Conservation (phyloP, 345 rosid species). For the Lenwebbia sp. region DNA sequence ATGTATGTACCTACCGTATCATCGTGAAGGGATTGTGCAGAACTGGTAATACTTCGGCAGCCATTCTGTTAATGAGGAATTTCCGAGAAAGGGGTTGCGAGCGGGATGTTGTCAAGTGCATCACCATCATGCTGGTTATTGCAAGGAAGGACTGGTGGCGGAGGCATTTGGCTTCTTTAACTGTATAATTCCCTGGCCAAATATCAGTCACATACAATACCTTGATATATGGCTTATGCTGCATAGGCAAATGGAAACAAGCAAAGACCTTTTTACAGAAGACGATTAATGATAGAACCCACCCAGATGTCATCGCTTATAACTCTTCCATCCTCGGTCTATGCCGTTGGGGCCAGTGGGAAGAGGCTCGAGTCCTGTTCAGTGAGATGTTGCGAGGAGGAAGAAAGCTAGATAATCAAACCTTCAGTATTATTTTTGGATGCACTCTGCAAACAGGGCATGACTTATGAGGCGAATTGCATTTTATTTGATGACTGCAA, state of each 20-base stretch:
- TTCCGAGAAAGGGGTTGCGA: background rate
- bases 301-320: background rate
- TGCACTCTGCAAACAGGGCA: background rate
- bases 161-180: background rate
- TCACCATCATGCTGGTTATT: background rate
- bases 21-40: background rate
- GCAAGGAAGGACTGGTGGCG: slow-evolving; percentile 2
- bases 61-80: background rate
- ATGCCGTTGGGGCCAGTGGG: background rate
- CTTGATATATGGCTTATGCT: background rate
- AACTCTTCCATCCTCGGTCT: background rate
- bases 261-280: background rate
- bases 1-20: background rate
- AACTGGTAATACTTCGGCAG: background rate
- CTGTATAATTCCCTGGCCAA: background rate
- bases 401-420: background rate
- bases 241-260: background rate
- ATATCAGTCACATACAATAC: background rate
- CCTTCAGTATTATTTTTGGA: background rate
- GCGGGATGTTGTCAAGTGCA: background rate
- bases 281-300: background rate
- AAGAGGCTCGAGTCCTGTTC: background rate
- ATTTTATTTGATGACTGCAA: background rate
- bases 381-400: background rate
- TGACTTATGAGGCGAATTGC: background rate